These are phyloP conservation scores for Fusarium devonianum DNA, from an alignment of 2,329 filamentous ascomycete species.

Conservation along the genomic window DNA sequence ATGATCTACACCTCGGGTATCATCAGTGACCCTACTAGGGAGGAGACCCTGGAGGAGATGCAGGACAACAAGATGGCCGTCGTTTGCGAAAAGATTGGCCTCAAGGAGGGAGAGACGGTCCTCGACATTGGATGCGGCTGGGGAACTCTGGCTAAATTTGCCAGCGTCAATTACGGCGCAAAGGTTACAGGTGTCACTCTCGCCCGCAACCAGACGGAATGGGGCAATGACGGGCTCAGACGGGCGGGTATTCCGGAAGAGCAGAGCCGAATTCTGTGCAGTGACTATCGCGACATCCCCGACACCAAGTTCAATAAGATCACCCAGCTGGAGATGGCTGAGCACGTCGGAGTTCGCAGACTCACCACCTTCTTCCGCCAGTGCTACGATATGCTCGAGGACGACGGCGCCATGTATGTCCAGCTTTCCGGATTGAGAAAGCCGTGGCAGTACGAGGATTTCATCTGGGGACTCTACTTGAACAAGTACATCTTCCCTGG, in stretches of 20 bases:
- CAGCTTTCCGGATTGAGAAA: conserved; percentile 91
- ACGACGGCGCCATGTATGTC: conserved; percentile 92
- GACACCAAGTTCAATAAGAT: conserved; percentile 90
- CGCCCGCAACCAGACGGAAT: conserved; percentile 90
- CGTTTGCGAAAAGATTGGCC: conserved; percentile 90
- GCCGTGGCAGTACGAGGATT: conserved; percentile 94
- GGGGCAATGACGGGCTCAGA: conserved; percentile 87
- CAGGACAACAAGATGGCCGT: conserved; percentile 96
- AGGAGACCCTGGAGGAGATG: conserved; percentile 91
- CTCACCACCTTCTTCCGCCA: conserved; percentile 80
- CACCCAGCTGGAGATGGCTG: conserved; percentile 95
- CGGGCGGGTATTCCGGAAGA: conserved; percentile 78
- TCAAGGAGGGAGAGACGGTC: conserved; percentile 79
- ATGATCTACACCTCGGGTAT: conserved; percentile 98
- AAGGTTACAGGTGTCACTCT: conserved; percentile 86
- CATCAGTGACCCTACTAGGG: conserved; percentile 82
- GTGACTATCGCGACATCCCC: conserved; percentile 93
- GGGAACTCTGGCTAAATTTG: conserved; percentile 91
- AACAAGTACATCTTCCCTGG: conserved; percentile 98
- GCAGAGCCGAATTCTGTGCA: conserved; percentile 87
- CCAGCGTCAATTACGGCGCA: conserved; percentile 86
- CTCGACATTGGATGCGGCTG: conserved; percentile 95
- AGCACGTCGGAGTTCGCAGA: conserved; percentile 92
- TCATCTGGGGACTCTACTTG: conserved; percentile 96
- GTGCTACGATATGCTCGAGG: conserved; percentile 91